Conservation (phyloP, 257 asterid genomes). For the Solanum microdontum region DNA sequence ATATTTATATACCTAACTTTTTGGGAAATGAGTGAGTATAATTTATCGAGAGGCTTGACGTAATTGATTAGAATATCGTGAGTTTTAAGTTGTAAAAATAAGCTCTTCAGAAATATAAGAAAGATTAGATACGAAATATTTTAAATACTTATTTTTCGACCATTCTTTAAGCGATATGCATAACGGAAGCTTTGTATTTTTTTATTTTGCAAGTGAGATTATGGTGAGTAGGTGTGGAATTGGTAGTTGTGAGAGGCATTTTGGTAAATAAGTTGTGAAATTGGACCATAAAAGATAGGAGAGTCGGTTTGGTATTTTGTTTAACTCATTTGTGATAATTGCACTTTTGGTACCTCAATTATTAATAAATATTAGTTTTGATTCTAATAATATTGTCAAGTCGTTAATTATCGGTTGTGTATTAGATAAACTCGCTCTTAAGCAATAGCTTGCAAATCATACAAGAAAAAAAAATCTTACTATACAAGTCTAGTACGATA, state of each 20-base stretch:
- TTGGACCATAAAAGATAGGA: neutral
- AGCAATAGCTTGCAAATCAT: neutral
- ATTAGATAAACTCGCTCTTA: neutral
- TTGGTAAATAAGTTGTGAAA: neutral
- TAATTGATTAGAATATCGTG: neutral
- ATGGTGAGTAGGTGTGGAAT: neutral
- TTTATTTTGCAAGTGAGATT: neutral
- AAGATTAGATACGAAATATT: neutral
- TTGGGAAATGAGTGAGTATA: neutral
- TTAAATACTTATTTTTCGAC: rapidly evolving
- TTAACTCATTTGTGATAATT: neutral
- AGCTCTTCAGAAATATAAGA: neutral
- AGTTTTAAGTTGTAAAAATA: neutral
- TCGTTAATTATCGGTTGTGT: rapidly evolving
- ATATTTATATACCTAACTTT: neutral
- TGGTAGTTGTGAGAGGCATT: neutral
- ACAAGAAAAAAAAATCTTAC: no score
- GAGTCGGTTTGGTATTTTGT: neutral
- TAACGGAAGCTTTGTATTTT: rapidly evolving
- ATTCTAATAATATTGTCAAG: neutral
- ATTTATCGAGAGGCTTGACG: rapidly evolving
- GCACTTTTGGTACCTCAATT: neutral
- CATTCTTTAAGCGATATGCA: neutral
- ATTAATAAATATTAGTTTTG: no score
- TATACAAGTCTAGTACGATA: neutral